Evolutionary conservation across 2,329 filamentous ascomycete species (phyloP), one percentile per base, ranked within the genome.

Genomic region (Mycogone perniciosa): DNA sequence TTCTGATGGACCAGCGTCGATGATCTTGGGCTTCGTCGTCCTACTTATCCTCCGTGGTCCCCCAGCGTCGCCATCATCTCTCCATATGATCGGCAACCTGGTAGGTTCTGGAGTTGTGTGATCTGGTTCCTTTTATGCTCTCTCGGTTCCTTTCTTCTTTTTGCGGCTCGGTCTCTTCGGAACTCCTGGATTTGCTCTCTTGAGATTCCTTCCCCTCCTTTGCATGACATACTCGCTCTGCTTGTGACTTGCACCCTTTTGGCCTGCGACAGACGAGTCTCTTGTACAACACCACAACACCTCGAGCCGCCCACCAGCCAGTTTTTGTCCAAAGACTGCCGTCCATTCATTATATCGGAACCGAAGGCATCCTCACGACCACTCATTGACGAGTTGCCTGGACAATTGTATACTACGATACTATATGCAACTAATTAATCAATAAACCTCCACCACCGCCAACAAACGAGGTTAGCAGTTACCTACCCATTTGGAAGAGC

Each of bases 11-110:
- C 27, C 29, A 34, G 37, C 31, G 56, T 54, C 61, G 65, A 70
- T 71, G 67, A 71, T 68, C 67, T 65, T 60, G 64, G 67, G 63
- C 61, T 62, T 68, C 61, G 64, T 61, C 64, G 65, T 62, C 56
- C 58, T 76, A 77, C 75, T 75, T 77, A 77, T 77, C 64, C 62
- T 65, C 65, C 62, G 66, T 58, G 62, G 59, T 66, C 72, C 74
- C 52, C 73, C 71, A 63, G 71, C 71, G 64, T 62, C 61, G 66
- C 65, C 57, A 58, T 63, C 68, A 63, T 60, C 63, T 68, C 62
- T 45, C 65, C 65, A 70, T 67, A 72, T 70, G 72, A 76, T 76
- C 71, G 71, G 70, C 72, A 75, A 67, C 71, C 65, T 67, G 59
- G 70, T 73, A 64, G 66, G 68, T 69, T 68, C 67, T 66, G 60